phyloP scores from a whole-genome alignment of 2,329 filamentous ascomycete species.

The Cordyceps cicadae region DNA sequence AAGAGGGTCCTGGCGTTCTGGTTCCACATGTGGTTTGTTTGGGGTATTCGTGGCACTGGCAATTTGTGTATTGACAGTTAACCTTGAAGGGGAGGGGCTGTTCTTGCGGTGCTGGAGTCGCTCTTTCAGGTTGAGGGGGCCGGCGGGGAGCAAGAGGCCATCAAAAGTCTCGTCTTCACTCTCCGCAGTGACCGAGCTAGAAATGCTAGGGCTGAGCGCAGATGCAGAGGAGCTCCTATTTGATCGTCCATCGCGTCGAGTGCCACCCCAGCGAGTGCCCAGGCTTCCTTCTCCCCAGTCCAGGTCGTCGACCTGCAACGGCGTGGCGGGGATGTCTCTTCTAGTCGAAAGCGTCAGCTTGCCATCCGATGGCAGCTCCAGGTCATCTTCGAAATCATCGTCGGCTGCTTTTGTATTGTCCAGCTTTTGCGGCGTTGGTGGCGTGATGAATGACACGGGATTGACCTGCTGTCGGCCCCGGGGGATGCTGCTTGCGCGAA shows the following conservation, averaged over 20 bases:
- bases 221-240: conserved; percentile 81
- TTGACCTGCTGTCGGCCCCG: conserved; percentile 48
- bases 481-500: conserved; percentile 58
- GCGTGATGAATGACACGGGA: conserved; percentile 45
- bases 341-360: conserved; percentile 56
- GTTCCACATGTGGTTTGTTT: conserved; percentile 28
- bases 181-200: conserved; percentile 82
- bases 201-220: conserved; percentile 83
- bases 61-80: conserved; percentile 28
- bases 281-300: conserved; percentile 93
- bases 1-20: conserved; percentile 69
- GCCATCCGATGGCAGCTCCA: conserved; percentile 62
- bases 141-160: conserved; percentile 76
- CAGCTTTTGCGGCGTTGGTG: conserved; percentile 45
- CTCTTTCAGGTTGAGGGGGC: conserved; percentile 74
- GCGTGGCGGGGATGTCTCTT: conserved; percentile 55
- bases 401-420: conserved; percentile 29
- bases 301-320: conserved; percentile 63
- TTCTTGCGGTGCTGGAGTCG: conserved; percentile 65
- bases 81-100: conserved; percentile 47
- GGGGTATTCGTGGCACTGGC: conserved; percentile 14
- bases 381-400: conserved; percentile 64
- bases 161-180: conserved; percentile 91
- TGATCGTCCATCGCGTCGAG: conserved; percentile 68
- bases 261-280: conserved; percentile 83